Evolutionary conservation across 2,329 filamentous ascomycete genomes (phyloP), one percentile per base, ranked within the genome.

Genomic region (Colletotrichum musicola): DNA sequence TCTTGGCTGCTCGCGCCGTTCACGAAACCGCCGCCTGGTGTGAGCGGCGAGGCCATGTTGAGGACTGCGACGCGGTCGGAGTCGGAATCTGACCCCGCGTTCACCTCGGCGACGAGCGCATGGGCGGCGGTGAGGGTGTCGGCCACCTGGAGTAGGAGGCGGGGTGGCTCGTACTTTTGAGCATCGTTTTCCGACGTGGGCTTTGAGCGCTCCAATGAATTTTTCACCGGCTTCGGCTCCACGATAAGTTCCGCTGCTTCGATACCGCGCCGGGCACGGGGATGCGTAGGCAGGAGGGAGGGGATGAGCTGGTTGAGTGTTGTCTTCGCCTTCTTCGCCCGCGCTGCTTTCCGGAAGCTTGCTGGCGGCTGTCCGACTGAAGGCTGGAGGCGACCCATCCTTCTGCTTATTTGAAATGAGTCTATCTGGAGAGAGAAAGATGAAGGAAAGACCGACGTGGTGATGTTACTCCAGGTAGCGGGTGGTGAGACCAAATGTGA

Each of bases 11-110:
- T 85, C 0, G 88, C 87, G 20, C 89, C 89, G 14, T 83, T 83
- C 0, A 90, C 76, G 35, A 91, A 85, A 0, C 89, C 89, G 7
- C 89, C 89, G 13, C 89, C 89, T 0, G 89, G 86, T 0, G 83
- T 83, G 0, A 89, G 81, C 0, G 88, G 87, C 0, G 88, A 91
- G 0, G 88, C 88, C 88, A 91, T 90, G 75, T 89, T 90, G 3
- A 91, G 80, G 25, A 91, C 80, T 4, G 83, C 86, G 1, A 88
- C 81, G 44, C 84, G 78, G 9, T 73, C 22, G 1, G 30, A 35
- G 9, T 42, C 51, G 2, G 40, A 35, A 4, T 42, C 46, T 3
- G 56, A 7, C 6, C 6, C 61, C 25, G 27, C 18, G 51, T 35
- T 61, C 46, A 35, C 22, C 22, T 25, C 16, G 18, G 56, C 61